phyloP scores from a whole-genome alignment of 192 early-diverging fungal species.

The Backusella tarrabulga region DNA sequence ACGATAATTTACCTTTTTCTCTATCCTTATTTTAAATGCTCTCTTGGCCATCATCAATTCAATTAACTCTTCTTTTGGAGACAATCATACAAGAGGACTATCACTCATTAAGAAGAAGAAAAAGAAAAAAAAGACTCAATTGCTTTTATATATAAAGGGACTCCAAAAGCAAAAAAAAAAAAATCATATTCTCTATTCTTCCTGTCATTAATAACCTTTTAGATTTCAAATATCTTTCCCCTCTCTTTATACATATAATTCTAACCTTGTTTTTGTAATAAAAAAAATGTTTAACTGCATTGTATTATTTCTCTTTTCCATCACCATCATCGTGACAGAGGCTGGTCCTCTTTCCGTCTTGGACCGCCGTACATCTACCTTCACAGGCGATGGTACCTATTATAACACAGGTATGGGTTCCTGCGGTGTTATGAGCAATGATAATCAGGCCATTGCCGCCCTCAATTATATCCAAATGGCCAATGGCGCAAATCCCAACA shows the following conservation, averaged over 20 bases:
- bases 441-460: conserved; percentile 51
- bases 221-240: background rate
- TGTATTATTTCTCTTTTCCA: background rate
- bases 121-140: too few relatives aligned
- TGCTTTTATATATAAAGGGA: background rate
- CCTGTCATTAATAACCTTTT: background rate
- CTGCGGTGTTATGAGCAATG: conserved; percentile 46
- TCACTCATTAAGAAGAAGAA: background rate
- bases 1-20: background rate
- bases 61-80: background rate
- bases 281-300: background rate
- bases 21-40: background rate
- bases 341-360: conserved; percentile 8
- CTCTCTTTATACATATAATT: background rate
- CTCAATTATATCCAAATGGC: conserved; percentile 57
- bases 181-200: background rate
- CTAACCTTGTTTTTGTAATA: background rate
- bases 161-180: background rate
- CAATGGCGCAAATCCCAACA: conserved; percentile 45
- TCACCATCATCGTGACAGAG: background rate
- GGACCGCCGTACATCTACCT: background rate
- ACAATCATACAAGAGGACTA: background rate
- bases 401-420: conserved; percentile 55
- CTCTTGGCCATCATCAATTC: background rate
- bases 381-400: conserved; percentile 56